These are phyloP conservation scores for Emydomyces testavorans DNA, from an alignment of 2,329 filamentous ascomycete species.

Conservation along the genomic window DNA sequence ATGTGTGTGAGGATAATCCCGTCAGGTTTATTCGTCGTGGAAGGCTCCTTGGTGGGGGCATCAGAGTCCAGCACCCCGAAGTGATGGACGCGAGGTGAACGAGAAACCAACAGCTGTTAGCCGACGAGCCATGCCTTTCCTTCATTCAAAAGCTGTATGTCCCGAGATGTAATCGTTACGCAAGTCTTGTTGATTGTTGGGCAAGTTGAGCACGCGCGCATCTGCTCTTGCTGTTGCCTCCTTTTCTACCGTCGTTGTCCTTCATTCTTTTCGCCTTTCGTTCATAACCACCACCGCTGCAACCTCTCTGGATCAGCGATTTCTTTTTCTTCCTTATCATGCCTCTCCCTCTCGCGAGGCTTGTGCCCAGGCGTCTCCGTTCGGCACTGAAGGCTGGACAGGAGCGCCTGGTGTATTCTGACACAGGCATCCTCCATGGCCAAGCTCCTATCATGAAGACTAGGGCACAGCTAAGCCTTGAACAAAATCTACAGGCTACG, in stretches of 20 bases:
- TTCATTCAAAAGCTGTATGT: not conserved
- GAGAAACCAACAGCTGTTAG: not conserved
- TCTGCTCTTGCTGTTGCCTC: not conserved
- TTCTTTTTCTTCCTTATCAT: conserved; percentile 3
- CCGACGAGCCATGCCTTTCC: not conserved
- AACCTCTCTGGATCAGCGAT: not conserved
- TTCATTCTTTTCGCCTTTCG: not conserved
- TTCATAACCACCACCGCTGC: not conserved
- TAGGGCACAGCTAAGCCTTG: conserved; percentile 29
- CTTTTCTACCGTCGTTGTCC: not conserved
- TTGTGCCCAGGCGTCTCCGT: conserved; percentile 6
- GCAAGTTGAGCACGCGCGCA: not conserved
- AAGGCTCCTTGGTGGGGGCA: conserved; percentile 3
- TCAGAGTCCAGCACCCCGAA: not conserved
- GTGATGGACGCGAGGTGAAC: conserved; percentile 3
- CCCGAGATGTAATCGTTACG: conserved; percentile 1
- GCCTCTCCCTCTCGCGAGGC: not conserved
- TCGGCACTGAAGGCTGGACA: conserved; percentile 13
- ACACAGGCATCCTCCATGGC: conserved; percentile 16
- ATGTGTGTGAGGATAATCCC: not conserved
- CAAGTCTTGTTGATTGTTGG: not conserved
- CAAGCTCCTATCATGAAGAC: conserved; percentile 20
- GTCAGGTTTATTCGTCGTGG: not conserved
- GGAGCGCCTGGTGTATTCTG: conserved; percentile 16
- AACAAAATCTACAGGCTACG: conserved; percentile 26